These are phyloP conservation scores for Nymphaea colorata DNA, from an alignment of 164 flowering plant genomes.

Conservation along the genomic window DNA sequence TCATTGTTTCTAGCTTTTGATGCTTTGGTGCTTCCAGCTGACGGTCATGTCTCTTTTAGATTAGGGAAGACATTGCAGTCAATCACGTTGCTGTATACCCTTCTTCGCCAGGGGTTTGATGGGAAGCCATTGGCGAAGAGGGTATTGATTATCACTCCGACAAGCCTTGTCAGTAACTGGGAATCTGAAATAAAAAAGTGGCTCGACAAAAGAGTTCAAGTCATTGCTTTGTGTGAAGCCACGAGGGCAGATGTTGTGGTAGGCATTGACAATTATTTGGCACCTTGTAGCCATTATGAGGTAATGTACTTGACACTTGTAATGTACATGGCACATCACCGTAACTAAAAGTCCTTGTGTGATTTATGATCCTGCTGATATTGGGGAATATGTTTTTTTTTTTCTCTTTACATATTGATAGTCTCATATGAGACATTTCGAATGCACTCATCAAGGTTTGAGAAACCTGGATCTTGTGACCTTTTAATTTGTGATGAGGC, in stretches of 20 bases:
- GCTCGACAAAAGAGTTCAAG: slow-evolving; percentile 79
- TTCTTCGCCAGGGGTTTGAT: slow-evolving; percentile 93
- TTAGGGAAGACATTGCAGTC: slow-evolving; percentile 98
- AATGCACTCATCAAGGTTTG: slow-evolving; percentile 82
- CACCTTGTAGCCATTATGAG: slow-evolving; percentile 53
- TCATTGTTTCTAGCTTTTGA: neutral
- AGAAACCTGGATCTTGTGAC: slow-evolving; percentile 69
- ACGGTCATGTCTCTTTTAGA: slow-evolving; percentile 26
- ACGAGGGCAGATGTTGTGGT: slow-evolving; percentile 76
- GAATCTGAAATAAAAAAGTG: slow-evolving; percentile 94
- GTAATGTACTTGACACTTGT: slow-evolving; percentile 19
- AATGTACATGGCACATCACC: neutral
- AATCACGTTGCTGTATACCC: slow-evolving; percentile 82
- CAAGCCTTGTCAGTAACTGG: slow-evolving; percentile 98
- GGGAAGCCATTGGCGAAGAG: slow-evolving; percentile 87
- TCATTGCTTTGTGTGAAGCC: slow-evolving; percentile 92
- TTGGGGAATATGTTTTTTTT: neutral
- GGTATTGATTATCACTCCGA: slow-evolving; percentile 92
- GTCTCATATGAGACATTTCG: slow-evolving; percentile 98
- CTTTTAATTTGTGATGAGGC: slow-evolving; percentile 99
- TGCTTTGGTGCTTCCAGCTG: neutral
- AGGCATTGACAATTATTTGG: slow-evolving; percentile 61
- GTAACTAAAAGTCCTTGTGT: neutral
- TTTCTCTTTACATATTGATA: slow-evolving; percentile 56
- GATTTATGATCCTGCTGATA: neutral